These are phyloP conservation scores for Penicillium vulpinum DNA, from an alignment of 2,329 filamentous ascomycete species.

Conservation along the genomic window DNA sequence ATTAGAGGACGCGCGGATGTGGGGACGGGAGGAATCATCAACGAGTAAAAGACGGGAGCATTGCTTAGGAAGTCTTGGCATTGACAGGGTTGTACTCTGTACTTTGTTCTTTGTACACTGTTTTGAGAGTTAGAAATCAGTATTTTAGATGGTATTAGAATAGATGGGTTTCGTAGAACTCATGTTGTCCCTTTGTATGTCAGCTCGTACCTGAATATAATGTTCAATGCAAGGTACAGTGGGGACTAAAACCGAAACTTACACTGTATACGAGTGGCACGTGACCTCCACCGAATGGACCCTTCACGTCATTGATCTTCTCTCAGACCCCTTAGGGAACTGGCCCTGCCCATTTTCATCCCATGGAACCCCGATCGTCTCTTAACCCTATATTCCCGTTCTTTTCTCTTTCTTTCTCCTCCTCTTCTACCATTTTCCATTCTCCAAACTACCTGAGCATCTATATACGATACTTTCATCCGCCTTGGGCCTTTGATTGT, in stretches of 20 bases:
- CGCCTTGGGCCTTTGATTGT: constrained; percentile 8
- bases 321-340: constrained; percentile 12
- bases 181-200: neutral
- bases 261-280: neutral
- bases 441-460: neutral
- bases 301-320: constrained; percentile 14
- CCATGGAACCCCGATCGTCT: constrained; percentile 25
- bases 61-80: constrained; percentile 17
- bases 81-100: neutral
- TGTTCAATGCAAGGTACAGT: too few relatives aligned
- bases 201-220: neutral
- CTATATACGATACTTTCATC: constrained; percentile 3
- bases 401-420: constrained; percentile 5
- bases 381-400: constrained; percentile 14
- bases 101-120: neutral
- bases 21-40: constrained; percentile 11
- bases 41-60: constrained; percentile 13
- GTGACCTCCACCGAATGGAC: constrained; percentile 2
- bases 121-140: neutral
- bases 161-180: neutral
- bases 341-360: constrained; percentile 11
- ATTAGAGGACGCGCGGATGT: constrained; percentile 25
- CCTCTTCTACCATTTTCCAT: constrained; percentile 7
- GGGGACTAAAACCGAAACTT: neutral
- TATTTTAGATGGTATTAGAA: neutral